Conservation (phyloP, 2,329 filamentous ascomycete genomes). For the Leptographium galeiforme region DNA sequence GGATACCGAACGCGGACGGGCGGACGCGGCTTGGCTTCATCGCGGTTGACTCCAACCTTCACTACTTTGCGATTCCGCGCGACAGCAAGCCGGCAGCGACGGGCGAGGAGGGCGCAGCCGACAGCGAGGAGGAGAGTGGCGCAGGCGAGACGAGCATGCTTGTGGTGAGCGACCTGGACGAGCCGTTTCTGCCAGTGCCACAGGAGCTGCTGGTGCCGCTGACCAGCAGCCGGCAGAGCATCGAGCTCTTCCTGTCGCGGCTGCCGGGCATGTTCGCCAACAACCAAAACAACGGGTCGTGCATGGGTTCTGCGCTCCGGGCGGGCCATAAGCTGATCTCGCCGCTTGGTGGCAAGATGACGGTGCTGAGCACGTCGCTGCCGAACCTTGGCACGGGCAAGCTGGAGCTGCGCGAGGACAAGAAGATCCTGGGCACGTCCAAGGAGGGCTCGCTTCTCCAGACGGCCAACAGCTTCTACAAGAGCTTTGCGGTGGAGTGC, state of each 20-base stretch:
- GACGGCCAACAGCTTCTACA: slow-evolving; percentile 93
- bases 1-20: slow-evolving; percentile 95
- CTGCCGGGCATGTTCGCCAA: slow-evolving; percentile 95
- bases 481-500: slow-evolving; percentile 96
- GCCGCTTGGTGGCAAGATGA: slow-evolving; percentile 86
- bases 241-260: slow-evolving; percentile 82
- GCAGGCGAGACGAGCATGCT: slow-evolving; percentile 72
- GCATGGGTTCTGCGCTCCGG: slow-evolving; percentile 84
- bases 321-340: slow-evolving; percentile 95
- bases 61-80: slow-evolving; percentile 82
- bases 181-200: slow-evolving; percentile 91
- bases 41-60: slow-evolving; percentile 83
- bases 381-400: slow-evolving; percentile 84
- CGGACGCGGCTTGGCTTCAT: slow-evolving; percentile 89
- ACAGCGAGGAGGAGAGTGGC: slow-evolving; percentile 41
- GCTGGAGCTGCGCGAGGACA: slow-evolving; percentile 88
- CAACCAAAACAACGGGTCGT: slow-evolving; percentile 79
- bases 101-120: slow-evolving; percentile 18
- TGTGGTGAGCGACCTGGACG: slow-evolving; percentile 86
- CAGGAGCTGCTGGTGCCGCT: slow-evolving; percentile 83
- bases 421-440: slow-evolving; percentile 84
- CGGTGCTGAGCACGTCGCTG: slow-evolving; percentile 76
- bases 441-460: slow-evolving; percentile 83
- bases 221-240: slow-evolving; percentile 76
- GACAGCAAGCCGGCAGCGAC: slow-evolving; percentile 8